A percentile compares a stretch with the other conserved stretches of the same genome.
Evolutionary conservation across 2,329 filamentous ascomycete species (phyloP).

Genomic region (Fulvia fulva): DNA sequence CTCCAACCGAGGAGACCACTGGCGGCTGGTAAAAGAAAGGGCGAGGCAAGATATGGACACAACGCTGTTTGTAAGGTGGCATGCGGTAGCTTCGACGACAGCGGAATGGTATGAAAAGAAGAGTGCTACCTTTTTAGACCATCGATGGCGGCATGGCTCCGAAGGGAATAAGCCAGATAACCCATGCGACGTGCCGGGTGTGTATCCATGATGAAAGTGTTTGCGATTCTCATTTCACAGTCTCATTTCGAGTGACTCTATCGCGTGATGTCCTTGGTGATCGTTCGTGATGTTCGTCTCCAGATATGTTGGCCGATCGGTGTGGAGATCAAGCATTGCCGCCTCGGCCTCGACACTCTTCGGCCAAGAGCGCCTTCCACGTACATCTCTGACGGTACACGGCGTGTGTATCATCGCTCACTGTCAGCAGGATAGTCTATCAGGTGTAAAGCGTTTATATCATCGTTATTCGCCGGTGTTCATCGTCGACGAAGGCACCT

Average conservation of each 20-base stretch:
- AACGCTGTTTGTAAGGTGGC: constrained; percentile 2
- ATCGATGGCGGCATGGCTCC: constrained; percentile 7
- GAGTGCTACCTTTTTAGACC: constrained; percentile 1
- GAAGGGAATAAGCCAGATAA: constrained; percentile 4
- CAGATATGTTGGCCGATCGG: background rate
- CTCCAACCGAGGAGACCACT: background rate
- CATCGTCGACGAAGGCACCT: background rate
- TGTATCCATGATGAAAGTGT: background rate
- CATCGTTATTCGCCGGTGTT: background rate
- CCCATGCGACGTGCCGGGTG: constrained; percentile 2
- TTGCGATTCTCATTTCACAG: background rate
- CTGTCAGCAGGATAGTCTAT: background rate
- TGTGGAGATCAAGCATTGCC: background rate
- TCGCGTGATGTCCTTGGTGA: background rate
- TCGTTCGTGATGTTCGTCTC: background rate
- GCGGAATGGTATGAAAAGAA: constrained; percentile 4
- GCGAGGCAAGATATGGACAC: background rate
- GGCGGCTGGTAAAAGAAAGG: background rate
- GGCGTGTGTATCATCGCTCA: background rate
- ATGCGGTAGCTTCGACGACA: constrained; percentile 1
- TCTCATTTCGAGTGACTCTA: background rate
- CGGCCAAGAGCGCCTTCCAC: background rate
- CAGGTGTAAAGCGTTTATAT: background rate
- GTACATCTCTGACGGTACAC: background rate
- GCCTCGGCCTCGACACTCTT: background rate